Conservation (phyloP, 2,329 filamentous ascomycete species). For the Fusarium armeniacum region DNA sequence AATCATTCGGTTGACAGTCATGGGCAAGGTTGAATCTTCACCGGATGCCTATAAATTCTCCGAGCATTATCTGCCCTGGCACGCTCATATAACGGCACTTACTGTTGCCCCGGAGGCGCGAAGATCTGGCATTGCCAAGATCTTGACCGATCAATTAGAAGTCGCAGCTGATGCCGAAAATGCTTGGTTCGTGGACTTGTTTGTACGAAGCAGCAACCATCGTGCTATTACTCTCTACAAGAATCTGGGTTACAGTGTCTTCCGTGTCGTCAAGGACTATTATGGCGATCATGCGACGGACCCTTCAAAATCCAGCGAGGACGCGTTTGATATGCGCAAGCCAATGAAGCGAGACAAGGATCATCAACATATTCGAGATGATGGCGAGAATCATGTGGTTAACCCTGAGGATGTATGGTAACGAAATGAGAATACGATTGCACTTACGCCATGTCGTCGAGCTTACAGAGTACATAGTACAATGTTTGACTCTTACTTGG, state of each 20-base stretch:
- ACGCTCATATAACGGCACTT: conserved; percentile 96
- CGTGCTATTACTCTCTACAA: conserved; percentile 91
- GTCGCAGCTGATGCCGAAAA: conserved; percentile 83
- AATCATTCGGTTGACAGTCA: conserved; percentile 74
- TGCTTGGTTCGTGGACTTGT: conserved; percentile 96
- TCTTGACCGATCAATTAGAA: conserved; percentile 85
- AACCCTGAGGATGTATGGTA: conserved; percentile 89
- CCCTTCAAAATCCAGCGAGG: conserved; percentile 76
- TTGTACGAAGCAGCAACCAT: conserved; percentile 89
- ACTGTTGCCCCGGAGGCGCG: conserved; percentile 91
- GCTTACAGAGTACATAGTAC: not conserved
- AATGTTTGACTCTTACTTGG: conserved; percentile 1
- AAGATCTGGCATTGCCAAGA: conserved; percentile 87
- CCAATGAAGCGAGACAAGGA: conserved; percentile 84
- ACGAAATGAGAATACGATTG: conserved; percentile 25
- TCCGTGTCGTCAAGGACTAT: conserved; percentile 88
- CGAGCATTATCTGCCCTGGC: conserved; percentile 97
- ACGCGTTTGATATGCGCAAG: conserved; percentile 98
- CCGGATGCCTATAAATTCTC: conserved; percentile 80
- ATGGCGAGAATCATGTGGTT: conserved; percentile 85
- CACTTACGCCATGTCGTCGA: conserved; percentile 60
- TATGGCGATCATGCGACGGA: conserved; percentile 86
- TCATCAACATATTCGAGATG: conserved; percentile 80
- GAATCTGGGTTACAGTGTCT: conserved; percentile 92
- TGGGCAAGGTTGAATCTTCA: conserved; percentile 95